Percentiles rank a stretch among this genome's conserved stretches.
Conservation (phyloP, 805 yeast genomes). For the Hagleromyces aurorensis region DNA sequence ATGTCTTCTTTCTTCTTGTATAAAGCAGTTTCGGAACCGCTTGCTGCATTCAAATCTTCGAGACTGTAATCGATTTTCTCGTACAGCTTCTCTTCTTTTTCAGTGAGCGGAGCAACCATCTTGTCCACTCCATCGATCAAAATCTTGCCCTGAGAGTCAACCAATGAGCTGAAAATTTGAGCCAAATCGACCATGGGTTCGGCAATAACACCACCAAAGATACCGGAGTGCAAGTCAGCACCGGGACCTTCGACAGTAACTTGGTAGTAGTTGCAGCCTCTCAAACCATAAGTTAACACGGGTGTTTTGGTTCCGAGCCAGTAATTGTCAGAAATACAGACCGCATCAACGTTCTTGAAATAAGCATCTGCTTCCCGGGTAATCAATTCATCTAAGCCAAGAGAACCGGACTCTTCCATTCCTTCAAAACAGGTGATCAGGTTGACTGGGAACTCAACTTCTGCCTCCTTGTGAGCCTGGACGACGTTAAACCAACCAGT, state of each 20-base stretch:
- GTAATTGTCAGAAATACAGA: slow-evolving; percentile 93
- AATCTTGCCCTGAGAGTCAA: slow-evolving; percentile 75
- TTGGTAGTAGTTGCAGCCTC: slow-evolving; percentile 95
- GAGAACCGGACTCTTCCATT: slow-evolving; percentile 97
- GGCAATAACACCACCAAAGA: slow-evolving; percentile 94
- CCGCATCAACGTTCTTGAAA: slow-evolving; percentile 87
- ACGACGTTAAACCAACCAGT: slow-evolving; percentile 92
- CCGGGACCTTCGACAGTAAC: slow-evolving; percentile 79
- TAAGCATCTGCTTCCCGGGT: slow-evolving; percentile 68
- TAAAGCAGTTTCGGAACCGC: slow-evolving; percentile 80
- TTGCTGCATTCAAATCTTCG: slow-evolving; percentile 76
- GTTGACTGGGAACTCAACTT: slow-evolving; percentile 88
- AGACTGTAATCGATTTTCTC: slow-evolving; percentile 80
- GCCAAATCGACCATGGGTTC: slow-evolving; percentile 96
- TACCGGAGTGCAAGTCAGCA: slow-evolving; percentile 95
- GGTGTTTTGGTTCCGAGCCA: slow-evolving; percentile 98
- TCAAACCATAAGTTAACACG: slow-evolving; percentile 91
- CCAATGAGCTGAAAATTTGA: slow-evolving; percentile 68
- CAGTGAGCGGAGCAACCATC: slow-evolving; percentile 91
- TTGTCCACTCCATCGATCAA: slow-evolving; percentile 82
- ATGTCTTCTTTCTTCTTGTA: slow-evolving; percentile 74
- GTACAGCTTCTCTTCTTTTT: slow-evolving; percentile 67
- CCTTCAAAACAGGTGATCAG: slow-evolving; percentile 92
- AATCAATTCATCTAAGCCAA: slow-evolving; percentile 81
- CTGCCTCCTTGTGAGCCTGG: slow-evolving; percentile 81